Base-by-base conservation (phyloP, 1,284 basidiomycete species). In the Peniophora sp. region DNA sequence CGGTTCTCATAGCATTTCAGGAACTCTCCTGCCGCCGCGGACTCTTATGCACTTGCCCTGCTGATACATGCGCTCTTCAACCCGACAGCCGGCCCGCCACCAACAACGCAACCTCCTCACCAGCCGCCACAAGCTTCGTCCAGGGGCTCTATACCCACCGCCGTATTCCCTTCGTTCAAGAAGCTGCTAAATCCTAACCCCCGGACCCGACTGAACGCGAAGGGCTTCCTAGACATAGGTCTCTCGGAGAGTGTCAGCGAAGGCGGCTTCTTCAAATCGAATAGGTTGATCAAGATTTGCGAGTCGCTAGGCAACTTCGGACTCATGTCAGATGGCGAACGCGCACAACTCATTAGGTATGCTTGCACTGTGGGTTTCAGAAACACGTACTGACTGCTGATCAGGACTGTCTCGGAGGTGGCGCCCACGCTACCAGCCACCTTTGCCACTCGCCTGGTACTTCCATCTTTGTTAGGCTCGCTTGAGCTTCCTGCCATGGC, bases 21-120 rank as follows among this genome's bases (percentile, higher is more conserved):
- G 46, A 70, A 79, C 51, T 83, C 88, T 56, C 74, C 84, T 6
- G 74, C 87, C 41, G 81, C 81, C 17, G 75, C 85, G 53, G 94
- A 97, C 66, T 81, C 87, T 9, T 97, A 96, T 65, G 81, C 88
- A 2, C 78, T 97, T 10, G 92, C 92, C 19, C 72, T 97, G 17
- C 77, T 97, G 52, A 74, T 96, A 16, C 88, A 93, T 66, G 71
- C 79, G 17, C 75, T 93, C 3, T 97, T 96, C 75, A 97, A 97
- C 65, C 86, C 89, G 1, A 22, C 24, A 12, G 71, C 76, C 3
- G 77, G 82, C 23, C 83, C 89, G 3, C 72, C 80, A 2, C 89
- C 88, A 34, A 71, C 86, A 11, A 85, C 85, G 0, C 74, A 78
- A 41, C 82, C 83, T 1, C 89, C 85, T 2, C 87, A 85, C 62